Evolutionary conservation across 768 basidiomycete species (phyloP), one percentile per base, ranked within the genome.

Genomic region (Pisolithus orientalis): DNA sequence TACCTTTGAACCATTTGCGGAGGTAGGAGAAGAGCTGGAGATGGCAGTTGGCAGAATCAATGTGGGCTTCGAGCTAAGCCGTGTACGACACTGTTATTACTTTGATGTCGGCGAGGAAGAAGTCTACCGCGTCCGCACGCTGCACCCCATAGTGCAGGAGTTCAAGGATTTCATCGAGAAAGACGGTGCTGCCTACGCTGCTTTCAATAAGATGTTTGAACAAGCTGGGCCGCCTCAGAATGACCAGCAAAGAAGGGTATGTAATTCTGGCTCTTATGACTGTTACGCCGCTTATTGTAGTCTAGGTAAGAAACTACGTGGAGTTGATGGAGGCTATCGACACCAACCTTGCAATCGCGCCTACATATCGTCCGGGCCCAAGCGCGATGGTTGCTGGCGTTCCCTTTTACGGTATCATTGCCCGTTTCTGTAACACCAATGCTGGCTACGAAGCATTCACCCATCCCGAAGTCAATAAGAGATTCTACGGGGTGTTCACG

Each of bases 401-500:
- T 44, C 9, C 43, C 24, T 34, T 24, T 7, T 47, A 47, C 21
- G 32, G 17, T 17, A 17, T 32, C n/a, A 9, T 47, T 11, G 32
- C 46, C 1, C n/a, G 9, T 9, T 47, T 47, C 17, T 47, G 46
- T n/a, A 21, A 46, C 29, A 46, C 45, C 8, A 27, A 16, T 16
- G 5, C 45, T 11, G 45, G 45, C 16, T 46, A 17, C 16, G 31
- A 34, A n/a, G 45, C 29, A 6, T 46, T 46, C 14, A 17, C 21
- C 16, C 13, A 46, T 21, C 45, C 45, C 5, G 63, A 63, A 44
- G 72, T 83, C 50, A 84, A 84, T 52, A 57, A 44, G 0, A 59
- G 68, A 46, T 61, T 83, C 55, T 75, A 77, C 57, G 72, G 71
- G 37, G 62, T 83, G 49, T 72, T 84, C 54, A 65, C 76, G 43